phyloP scores from a whole-genome alignment of 352 stramenopile species.

The Phytophthora brassicae region DNA sequence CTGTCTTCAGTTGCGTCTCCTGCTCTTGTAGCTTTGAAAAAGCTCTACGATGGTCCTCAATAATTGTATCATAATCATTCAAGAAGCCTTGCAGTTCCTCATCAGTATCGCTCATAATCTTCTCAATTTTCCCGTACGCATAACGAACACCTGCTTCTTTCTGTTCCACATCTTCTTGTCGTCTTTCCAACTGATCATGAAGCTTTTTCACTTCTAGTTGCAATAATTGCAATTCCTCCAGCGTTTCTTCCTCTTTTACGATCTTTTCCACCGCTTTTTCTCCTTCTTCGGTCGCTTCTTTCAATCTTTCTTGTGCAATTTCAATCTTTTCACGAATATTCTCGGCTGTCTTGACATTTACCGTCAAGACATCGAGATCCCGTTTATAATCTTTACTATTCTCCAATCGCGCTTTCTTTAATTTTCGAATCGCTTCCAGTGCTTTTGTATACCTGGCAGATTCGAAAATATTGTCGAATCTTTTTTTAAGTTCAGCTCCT shows the following conservation, averaged over 20 bases:
- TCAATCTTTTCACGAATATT: conserved; percentile 62
- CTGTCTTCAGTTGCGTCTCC: conserved; percentile 26
- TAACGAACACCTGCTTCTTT: conserved; percentile 46
- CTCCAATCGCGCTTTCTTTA: conserved; percentile 82
- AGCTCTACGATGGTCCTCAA: conserved; percentile 41
- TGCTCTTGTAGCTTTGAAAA: conserved; percentile 40
- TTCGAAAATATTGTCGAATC: conserved; percentile 99
- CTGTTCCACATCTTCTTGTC: conserved; percentile 32
- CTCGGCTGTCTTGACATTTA: conserved; percentile 74
- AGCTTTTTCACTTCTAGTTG: conserved; percentile 43
- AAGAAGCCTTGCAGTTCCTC: conserved; percentile 55
- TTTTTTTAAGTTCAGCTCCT: conserved; percentile 97
- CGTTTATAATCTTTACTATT: conserved; percentile 94
- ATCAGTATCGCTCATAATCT: conserved; percentile 75
- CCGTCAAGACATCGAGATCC: conserved; percentile 90
- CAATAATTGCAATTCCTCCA: conserved; percentile 57
- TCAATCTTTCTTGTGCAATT: conserved; percentile 45
- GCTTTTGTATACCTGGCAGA: conserved; percentile 98
- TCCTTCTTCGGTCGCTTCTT: conserved; percentile 36
- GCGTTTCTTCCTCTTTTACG: conserved; percentile 44
- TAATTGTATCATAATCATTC: conserved; percentile 57
- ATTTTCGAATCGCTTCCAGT: conserved; percentile 95
- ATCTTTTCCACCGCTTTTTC: conserved; percentile 41
- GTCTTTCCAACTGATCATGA: conserved; percentile 35
- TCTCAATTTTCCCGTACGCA: conserved; percentile 55